Percentiles rank a stretch among this genome's conserved stretches.
Conservation (phyloP, 441 rosid genomes). For the Jatropha podagrica region DNA sequence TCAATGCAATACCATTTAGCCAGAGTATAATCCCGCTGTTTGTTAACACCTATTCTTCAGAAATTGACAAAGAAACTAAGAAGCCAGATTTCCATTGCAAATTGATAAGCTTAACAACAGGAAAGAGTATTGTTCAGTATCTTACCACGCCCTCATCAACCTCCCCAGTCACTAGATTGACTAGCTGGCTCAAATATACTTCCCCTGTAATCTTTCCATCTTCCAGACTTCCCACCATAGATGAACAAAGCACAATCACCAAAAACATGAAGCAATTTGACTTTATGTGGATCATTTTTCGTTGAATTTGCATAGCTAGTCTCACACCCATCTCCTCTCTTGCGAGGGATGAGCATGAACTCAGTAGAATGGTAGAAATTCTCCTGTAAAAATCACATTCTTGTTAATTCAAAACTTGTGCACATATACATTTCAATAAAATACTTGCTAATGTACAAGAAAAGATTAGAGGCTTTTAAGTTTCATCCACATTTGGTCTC, state of each 20-base stretch:
- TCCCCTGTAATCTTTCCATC: slow-evolving; percentile 39
- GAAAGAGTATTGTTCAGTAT: slow-evolving; percentile 7
- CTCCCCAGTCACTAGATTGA: slow-evolving; percentile 50
- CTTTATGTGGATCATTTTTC: slow-evolving; percentile 45
- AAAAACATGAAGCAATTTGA: slow-evolving; percentile 38
- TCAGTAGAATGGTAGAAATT: too few species aligned
- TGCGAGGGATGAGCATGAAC: too few species aligned
- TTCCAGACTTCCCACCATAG: slow-evolving; percentile 41
- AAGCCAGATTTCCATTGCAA: neutral
- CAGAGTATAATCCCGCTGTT: too few species aligned
- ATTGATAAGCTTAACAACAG: neutral
- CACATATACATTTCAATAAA: too few species aligned
- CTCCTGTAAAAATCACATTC: too few species aligned
- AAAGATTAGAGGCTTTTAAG: too few species aligned
- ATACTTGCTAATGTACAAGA: too few species aligned
- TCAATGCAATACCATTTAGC: neutral
- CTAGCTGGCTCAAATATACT: slow-evolving; percentile 36
- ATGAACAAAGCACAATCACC: slow-evolving; percentile 55
- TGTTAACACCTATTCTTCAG: neutral
- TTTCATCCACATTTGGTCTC: too few species aligned
- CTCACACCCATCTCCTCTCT: too few species aligned
- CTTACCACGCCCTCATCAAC: slow-evolving; percentile 55
- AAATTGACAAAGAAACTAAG: neutral
- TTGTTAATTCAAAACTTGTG: too few species aligned
- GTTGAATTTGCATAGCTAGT: slow-evolving; percentile 39